A percentile compares a stretch with the other conserved stretches of the same genome.
phyloP scores from a whole-genome alignment of 1,139 yeast species.

The Hansenula anomala region DNA sequence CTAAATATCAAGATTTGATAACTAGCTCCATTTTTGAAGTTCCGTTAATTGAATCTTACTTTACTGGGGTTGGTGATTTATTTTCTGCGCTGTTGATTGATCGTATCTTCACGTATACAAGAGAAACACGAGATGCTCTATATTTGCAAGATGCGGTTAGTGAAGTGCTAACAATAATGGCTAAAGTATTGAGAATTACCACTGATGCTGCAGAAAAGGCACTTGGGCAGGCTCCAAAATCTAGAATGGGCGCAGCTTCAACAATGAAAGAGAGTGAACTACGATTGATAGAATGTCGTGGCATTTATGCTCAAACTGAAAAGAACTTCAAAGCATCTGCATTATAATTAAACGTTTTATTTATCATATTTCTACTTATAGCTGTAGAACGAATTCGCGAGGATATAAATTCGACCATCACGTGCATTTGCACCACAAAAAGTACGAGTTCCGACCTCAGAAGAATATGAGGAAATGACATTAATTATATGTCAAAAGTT shows the following conservation, averaged over 20 bases:
- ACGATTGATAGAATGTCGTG: slow-evolving; percentile 30
- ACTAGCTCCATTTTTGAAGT: slow-evolving; percentile 32
- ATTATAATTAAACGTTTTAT: slow-evolving; percentile 4
- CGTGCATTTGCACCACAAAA: slow-evolving; percentile 1
- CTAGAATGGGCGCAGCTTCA: slow-evolving; percentile 30
- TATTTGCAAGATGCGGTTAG: slow-evolving; percentile 15
- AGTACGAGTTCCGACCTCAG: neutral
- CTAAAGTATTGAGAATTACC: slow-evolving; percentile 18
- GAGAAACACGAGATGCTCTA: neutral
- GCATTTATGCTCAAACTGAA: slow-evolving; percentile 21
- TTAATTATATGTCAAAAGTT: neutral
- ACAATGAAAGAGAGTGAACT: slow-evolving; percentile 37
- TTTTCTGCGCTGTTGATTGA: slow-evolving; percentile 62
- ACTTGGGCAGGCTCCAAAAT: slow-evolving; percentile 24
- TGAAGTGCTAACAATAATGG: slow-evolving; percentile 22
- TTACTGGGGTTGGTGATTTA: slow-evolving; percentile 73
- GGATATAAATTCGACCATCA: neutral
- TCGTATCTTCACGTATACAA: slow-evolving; percentile 26
- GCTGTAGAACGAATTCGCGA: too few species aligned
- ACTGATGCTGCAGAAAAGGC: slow-evolving; percentile 14
- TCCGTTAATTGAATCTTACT: slow-evolving; percentile 57
- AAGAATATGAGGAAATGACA: neutral
- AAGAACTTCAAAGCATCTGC: slow-evolving; percentile 5
- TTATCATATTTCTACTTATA: too few species aligned
- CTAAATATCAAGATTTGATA: slow-evolving; percentile 4